These are phyloP conservation scores for Ambrosia hybrid DNA, from an alignment of 140 eudicot species.

Conservation along the genomic window DNA sequence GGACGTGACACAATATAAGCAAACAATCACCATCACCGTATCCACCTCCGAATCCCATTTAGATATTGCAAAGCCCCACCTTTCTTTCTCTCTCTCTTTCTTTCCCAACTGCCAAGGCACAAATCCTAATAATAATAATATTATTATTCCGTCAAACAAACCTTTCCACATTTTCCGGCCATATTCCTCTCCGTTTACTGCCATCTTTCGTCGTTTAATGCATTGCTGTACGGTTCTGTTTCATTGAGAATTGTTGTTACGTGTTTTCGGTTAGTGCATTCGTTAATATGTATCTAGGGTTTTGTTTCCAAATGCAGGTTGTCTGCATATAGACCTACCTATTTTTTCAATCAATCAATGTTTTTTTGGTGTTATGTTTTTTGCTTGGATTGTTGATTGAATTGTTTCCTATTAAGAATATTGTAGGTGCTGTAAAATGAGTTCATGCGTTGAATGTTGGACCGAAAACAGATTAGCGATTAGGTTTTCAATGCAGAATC, in stretches of 20 bases:
- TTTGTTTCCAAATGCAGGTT: not conserved
- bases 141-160: not conserved
- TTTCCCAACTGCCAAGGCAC: constrained; percentile 38
- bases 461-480: not conserved
- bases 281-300: constrained; percentile 14
- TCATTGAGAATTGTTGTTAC: too few species aligned
- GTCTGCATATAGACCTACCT: too few species aligned
- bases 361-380: not conserved
- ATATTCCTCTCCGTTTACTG: constrained; percentile 3
- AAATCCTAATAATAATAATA: constrained; percentile 7
- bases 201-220: not conserved
- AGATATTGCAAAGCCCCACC: constrained; percentile 27
- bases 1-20: too few species aligned
- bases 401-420: not conserved
- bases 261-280: constrained; percentile 6
- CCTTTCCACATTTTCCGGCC: not conserved
- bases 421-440: not conserved
- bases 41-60: not conserved
- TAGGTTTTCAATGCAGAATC: not conserved
- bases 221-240: not conserved
- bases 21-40: not conserved
- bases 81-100: not conserved
- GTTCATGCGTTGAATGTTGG: constrained; percentile 3
- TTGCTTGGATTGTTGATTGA: constrained; percentile 6
- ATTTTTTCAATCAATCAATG: not conserved